These are phyloP conservation scores for Yamadazyma songkhlaensis DNA, from an alignment of 1,139 yeast genomes.

Conservation along the genomic window DNA sequence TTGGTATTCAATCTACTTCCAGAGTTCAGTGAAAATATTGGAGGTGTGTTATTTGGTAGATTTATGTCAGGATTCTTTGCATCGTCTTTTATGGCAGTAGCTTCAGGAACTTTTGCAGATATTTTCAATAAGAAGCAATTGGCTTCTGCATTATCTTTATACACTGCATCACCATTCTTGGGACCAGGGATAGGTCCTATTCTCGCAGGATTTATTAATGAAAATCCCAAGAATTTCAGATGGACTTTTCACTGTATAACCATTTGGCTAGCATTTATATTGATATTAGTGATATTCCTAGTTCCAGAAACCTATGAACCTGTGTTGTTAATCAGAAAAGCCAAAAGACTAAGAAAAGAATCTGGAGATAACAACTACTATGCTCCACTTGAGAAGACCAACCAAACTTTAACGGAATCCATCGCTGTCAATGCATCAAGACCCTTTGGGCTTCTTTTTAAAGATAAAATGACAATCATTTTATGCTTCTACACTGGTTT, in stretches of 20 bases:
- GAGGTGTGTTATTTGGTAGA: constrained; percentile 30
- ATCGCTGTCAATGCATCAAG: constrained; percentile 42
- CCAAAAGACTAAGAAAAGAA: constrained; percentile 46
- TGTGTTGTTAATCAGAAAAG: constrained; percentile 50
- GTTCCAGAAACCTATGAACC: constrained; percentile 65
- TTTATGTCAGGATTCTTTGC: constrained; percentile 34
- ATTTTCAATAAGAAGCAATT: constrained; percentile 26
- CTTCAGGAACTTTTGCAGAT: constrained; percentile 34
- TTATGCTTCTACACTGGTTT: constrained; percentile 64
- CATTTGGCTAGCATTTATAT: constrained; percentile 21
- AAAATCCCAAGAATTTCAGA: constrained; percentile 16
- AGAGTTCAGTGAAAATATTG: constrained; percentile 25
- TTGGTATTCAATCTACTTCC: constrained; percentile 27
- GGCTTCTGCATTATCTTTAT: constrained; percentile 25
- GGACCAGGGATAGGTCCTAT: constrained; percentile 36
- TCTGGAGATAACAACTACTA: constrained; percentile 41
- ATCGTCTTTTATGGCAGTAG: constrained; percentile 34
- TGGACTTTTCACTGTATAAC: constrained; percentile 26
- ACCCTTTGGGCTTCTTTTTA: constrained; percentile 51
- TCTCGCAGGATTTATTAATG: constrained; percentile 27
- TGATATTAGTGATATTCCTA: constrained; percentile 18
- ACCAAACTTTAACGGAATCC: constrained; percentile 23
- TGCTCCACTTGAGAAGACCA: constrained; percentile 46
- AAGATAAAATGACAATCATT: constrained; percentile 61
- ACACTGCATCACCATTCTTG: constrained; percentile 29